Conservation (phyloP, 805 yeast species). For the Candida stauntonica region DNA sequence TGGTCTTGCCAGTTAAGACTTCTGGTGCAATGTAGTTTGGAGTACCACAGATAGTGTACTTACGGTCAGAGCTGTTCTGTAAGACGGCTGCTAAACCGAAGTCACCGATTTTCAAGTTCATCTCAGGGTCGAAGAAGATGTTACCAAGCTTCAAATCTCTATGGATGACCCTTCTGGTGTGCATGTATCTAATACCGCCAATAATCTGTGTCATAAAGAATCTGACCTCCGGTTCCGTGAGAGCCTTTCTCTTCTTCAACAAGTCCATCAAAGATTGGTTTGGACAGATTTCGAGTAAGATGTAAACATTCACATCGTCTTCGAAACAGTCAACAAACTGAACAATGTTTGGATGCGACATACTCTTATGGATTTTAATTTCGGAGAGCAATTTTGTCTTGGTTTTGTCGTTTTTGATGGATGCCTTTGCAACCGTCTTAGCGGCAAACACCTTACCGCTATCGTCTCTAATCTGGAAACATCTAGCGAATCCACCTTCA, state of each 20-base stretch:
- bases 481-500: constrained; percentile 98
- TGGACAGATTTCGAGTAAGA: constrained; percentile 89
- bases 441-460: constrained; percentile 89
- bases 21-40: constrained; percentile 99
- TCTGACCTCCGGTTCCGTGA: constrained; percentile 90
- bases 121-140: constrained; percentile 87
- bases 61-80: constrained; percentile 64
- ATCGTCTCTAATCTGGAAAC: constrained; percentile 94
- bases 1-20: constrained; percentile 79
- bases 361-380: constrained; percentile 88
- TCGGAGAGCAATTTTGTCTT: constrained; percentile 80
- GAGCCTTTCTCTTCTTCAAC: constrained; percentile 74
- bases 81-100: constrained; percentile 98
- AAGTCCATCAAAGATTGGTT: constrained; percentile 93
- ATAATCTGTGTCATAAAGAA: constrained; percentile 86
- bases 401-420: constrained; percentile 87
- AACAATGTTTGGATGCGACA: constrained; percentile 86
- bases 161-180: constrained; percentile 87
- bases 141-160: constrained; percentile 95
- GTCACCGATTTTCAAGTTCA: constrained; percentile 95
- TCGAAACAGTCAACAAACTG: constrained; percentile 95
- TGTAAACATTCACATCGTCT: constrained; percentile 91
- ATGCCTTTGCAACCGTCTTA: constrained; percentile 94
- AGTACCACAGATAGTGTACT: constrained; percentile 95
- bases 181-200: constrained; percentile 93